Conservation (phyloP, 441 rosid species). For the California macrophylla region DNA sequence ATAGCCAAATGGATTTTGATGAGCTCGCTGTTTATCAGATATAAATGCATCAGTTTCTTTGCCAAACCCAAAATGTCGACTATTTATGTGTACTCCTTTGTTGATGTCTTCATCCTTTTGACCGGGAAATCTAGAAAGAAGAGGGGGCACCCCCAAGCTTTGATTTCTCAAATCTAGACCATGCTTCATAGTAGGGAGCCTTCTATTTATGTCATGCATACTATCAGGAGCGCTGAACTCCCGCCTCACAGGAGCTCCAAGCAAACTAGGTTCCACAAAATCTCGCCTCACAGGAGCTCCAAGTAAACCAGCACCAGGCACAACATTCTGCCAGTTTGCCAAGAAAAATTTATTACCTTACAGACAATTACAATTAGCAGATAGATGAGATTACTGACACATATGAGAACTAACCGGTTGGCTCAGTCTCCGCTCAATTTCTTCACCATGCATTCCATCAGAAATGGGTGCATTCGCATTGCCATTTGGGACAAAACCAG, state of each 20-base stretch:
- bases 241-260: conserved; percentile 20
- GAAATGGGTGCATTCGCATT: conserved; percentile 36
- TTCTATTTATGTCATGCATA: conserved; percentile 20
- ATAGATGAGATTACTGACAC: not conserved
- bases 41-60: not conserved
- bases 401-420: conserved; percentile 39
- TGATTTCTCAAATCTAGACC: conserved; percentile 18
- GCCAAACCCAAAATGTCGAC: conserved; percentile 2
- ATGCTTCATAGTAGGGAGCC: conserved; percentile 12
- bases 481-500: conserved; percentile 68
- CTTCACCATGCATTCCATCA: conserved; percentile 78
- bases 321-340: not conserved
- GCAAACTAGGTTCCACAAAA: conserved; percentile 12
- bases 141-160: conserved; percentile 17
- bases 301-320: not conserved
- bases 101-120: conserved; percentile 9
- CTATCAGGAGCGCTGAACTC: conserved; percentile 18
- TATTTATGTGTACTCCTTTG: conserved; percentile 11
- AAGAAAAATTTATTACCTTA: not conserved
- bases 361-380: not conserved
- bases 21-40: not conserved
- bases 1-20: conserved; percentile 1
- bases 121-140: conserved; percentile 18
- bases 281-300: conserved; percentile 6
- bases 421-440: conserved; percentile 61